These are phyloP conservation scores for Lanmaoa rubissima DNA, from an alignment of 768 basidiomycete genomes.

Conservation along the genomic window DNA sequence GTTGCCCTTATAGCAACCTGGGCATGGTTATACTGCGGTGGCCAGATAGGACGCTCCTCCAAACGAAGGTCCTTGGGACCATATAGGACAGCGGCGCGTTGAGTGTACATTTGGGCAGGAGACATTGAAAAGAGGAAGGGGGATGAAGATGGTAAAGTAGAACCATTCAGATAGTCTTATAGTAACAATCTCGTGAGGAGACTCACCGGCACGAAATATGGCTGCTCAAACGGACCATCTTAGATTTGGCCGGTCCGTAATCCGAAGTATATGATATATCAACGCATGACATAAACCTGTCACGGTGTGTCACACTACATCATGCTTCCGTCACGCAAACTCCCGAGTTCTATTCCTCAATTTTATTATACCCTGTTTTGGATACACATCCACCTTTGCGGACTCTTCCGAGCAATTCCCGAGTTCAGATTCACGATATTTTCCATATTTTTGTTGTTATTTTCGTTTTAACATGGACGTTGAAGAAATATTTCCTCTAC, in stretches of 20 bases:
- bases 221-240: conserved; percentile 22
- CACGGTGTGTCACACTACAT: conserved; percentile 19
- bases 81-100: conserved; percentile 78
- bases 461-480: conserved; percentile 3
- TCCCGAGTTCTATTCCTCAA: conserved; percentile 24
- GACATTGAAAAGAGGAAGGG: conserved; percentile 35
- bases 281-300: conserved; percentile 27
- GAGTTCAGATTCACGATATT: conserved; percentile 13
- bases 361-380: conserved; percentile 26
- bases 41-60: conserved; percentile 70
- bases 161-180: conserved; percentile 32
- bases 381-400: conserved; percentile 10
- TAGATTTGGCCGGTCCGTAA: conserved; percentile 32
- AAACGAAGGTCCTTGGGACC: conserved; percentile 80
- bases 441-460: conserved; percentile 7
- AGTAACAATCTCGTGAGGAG: conserved; percentile 37
- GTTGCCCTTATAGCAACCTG: conserved; percentile 81
- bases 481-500: conserved; percentile 4
- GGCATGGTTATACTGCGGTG: conserved; percentile 68
- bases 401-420: not conserved
- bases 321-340: conserved; percentile 22
- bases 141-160: conserved; percentile 24
- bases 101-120: conserved; percentile 49
- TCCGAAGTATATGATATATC: conserved; percentile 27
- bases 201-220: conserved; percentile 28